Evolutionary conservation across 1,284 basidiomycete genomes (phyloP), one percentile per base, ranked within the genome.

Genomic region (Melampsora abietis-canadensis): DNA sequence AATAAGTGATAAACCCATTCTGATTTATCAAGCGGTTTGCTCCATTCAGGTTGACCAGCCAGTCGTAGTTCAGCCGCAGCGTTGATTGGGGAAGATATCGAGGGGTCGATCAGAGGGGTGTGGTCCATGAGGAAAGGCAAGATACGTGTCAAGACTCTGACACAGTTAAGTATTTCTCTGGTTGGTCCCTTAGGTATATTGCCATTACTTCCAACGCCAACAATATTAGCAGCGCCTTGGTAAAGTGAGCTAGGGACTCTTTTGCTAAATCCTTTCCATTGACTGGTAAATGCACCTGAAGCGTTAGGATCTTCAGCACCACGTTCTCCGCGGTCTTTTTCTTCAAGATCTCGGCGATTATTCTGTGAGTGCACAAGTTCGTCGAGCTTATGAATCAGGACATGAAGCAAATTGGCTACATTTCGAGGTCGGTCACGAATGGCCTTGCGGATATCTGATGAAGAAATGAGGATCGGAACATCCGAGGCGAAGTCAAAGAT

Each of bases 401-500:
- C 30, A 10, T 34, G 31, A 57, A 59, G 66, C 14, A 74, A 57
- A 59, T 51, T 74, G 51, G 54, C 27, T 24, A 66, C 59, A 47
- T 74, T 74, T 44, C 66, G 24, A 17, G 70, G 70, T 37, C 59
- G 37, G 4, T 31, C 24, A 60, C 40, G 37, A 30, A 74, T 60
- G 17, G 64, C 70, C 31, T 74, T 74, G 12, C 54, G 37, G 15
- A 74, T 54, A 14, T 74, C 70, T 24, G 12, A 17, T 24, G 57
- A 30, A 3, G 70, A 66, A 57, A 74, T 74, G 54, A 74, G 64
- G n/a, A 54, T 66, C 44, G 70, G 51, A 10, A 74, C 64, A 30
- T 74, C 70, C 3, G 70, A 74, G 17, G 70, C 40, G 27, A 61
- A 60, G 27, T 74, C 70, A 51, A 74, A 74, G n/a, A 74, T n/a